These are phyloP conservation scores for Fusarium drepaniforme DNA, from an alignment of 2,329 filamentous ascomycete species.

Conservation along the genomic window DNA sequence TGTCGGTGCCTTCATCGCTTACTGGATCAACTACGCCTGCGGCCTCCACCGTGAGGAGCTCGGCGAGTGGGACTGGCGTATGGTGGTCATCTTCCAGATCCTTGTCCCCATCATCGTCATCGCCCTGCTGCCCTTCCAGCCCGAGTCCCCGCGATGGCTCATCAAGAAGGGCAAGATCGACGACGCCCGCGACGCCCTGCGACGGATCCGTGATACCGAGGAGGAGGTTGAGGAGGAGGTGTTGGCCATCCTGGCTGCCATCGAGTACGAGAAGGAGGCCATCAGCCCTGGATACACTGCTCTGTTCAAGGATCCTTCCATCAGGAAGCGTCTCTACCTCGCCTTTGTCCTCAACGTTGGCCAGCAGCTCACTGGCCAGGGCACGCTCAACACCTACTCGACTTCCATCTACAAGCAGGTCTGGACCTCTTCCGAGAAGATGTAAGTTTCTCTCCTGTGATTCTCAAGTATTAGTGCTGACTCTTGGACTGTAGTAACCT, in stretches of 20 bases:
- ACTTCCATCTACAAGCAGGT: slow-evolving; percentile 81
- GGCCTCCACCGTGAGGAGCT: slow-evolving; percentile 65
- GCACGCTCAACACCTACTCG: slow-evolving; percentile 78
- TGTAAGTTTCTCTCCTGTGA: slow-evolving; percentile 47
- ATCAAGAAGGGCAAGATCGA: slow-evolving; percentile 72
- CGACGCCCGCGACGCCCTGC: slow-evolving; percentile 68
- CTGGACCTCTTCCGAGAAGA: slow-evolving; percentile 68
- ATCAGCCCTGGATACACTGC: slow-evolving; percentile 73
- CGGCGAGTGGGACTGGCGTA: slow-evolving; percentile 80
- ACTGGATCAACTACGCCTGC: slow-evolving; percentile 73
- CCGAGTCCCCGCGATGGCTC: slow-evolving; percentile 77
- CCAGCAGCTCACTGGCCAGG: slow-evolving; percentile 80
- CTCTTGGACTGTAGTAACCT: slow-evolving; percentile 57
- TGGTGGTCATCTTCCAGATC: slow-evolving; percentile 80
- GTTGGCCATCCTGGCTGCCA: slow-evolving; percentile 72
- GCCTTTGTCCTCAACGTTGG: slow-evolving; percentile 77
- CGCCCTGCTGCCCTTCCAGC: slow-evolving; percentile 71
- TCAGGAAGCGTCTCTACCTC: slow-evolving; percentile 74
- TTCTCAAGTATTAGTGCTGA: not conserved
- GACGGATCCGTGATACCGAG: slow-evolving; percentile 72
- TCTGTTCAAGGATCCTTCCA: slow-evolving; percentile 76
- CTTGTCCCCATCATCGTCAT: slow-evolving; percentile 75
- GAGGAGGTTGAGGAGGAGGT: slow-evolving; percentile 77
- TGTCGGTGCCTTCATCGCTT: slow-evolving; percentile 66
- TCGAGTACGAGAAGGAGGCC: slow-evolving; percentile 79